Conservation (phyloP, 129 eudicot species). For the Chrysanthemum seticuspe region DNA sequence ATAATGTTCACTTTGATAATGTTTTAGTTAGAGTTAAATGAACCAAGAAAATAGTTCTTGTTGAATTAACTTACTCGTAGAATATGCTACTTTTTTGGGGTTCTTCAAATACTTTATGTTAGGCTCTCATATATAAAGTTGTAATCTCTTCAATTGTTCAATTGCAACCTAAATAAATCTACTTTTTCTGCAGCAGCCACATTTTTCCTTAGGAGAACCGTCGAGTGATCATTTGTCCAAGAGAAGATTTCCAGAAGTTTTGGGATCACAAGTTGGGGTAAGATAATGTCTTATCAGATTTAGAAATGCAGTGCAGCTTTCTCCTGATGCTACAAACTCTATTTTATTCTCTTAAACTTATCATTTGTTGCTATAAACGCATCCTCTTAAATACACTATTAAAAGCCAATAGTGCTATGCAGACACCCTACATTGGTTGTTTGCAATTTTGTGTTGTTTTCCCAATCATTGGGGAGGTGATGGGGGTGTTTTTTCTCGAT, state of each 20-base stretch:
- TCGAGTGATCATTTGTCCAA: constrained; percentile 35
- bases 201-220: constrained; percentile 49
- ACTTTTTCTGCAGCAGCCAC: constrained; percentile 55
- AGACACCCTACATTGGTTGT: too few relatives aligned
- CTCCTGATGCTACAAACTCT: constrained; percentile 9
- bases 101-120: constrained; percentile 12
- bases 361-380: background rate
- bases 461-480: too few relatives aligned
- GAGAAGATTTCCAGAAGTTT: constrained; percentile 57
- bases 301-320: constrained; percentile 6
- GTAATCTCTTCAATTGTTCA: constrained; percentile 1
- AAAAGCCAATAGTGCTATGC: too few relatives aligned
- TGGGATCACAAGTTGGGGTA: constrained; percentile 51
- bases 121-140: constrained; percentile 16
- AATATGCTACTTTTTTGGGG: background rate
- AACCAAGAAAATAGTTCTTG: background rate
- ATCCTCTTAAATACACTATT: too few relatives aligned
- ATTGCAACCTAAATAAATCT: constrained; percentile 18
- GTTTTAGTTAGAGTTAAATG: too few relatives aligned
- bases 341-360: background rate
- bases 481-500: too few relatives aligned
- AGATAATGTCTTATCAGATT: constrained; percentile 21
- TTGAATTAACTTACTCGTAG: too few relatives aligned
- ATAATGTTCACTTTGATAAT: too few relatives aligned
- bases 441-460: too few relatives aligned